These are phyloP conservation scores for Cymbopogon citratus DNA, from an alignment of 176 grass and related monocot genomes.

Conservation along the genomic window DNA sequence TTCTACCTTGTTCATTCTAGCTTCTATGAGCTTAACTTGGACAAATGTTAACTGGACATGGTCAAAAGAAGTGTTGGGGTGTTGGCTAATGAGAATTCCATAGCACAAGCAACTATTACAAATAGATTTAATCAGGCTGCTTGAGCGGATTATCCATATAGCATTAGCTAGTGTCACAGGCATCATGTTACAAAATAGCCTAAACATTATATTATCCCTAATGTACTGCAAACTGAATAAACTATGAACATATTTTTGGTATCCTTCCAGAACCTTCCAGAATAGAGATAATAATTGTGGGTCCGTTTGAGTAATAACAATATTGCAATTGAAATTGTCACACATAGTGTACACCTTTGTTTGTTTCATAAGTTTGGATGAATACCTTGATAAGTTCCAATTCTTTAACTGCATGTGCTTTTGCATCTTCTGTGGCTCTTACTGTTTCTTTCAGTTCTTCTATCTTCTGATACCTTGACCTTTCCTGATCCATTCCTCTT, in stretches of 20 bases:
- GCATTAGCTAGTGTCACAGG: not conserved
- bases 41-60: not conserved
- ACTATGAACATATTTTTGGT: not conserved
- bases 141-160: not conserved
- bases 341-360: not conserved
- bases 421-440: constrained; percentile 59
- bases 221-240: not conserved
- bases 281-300: not conserved
- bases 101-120: not conserved
- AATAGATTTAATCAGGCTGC: not conserved
- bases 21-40: not conserved
- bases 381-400: constrained; percentile 86
- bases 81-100: not conserved
- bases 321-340: not conserved
- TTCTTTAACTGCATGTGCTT: constrained; percentile 53
- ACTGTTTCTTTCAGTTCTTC: constrained; percentile 74
- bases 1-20: not conserved
- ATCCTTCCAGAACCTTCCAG: not conserved
- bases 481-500: constrained; percentile 66
- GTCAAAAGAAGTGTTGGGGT: not conserved
- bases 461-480: constrained; percentile 54
- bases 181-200: not conserved
- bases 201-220: constrained; percentile 2
- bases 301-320: not conserved
- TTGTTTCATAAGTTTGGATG: constrained; percentile 5